Conservation (phyloP, 129 eudicot species). For the Lonicera japonica region DNA sequence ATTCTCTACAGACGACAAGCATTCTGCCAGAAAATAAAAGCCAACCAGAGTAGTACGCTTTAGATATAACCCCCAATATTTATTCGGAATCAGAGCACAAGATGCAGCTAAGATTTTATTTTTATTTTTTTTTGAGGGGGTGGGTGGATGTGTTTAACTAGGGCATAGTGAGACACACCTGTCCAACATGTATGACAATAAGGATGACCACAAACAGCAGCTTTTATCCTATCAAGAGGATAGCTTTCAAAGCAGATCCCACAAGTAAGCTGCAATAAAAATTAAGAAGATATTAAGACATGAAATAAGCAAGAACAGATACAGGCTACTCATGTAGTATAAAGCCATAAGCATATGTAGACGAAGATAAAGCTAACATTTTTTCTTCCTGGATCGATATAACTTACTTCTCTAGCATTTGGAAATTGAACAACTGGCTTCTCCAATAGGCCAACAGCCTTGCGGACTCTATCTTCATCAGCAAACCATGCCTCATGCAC, state of each 20-base stretch:
- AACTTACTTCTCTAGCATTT: slow-evolving; percentile 49
- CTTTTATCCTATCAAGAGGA: slow-evolving; percentile 31
- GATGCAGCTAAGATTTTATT: not conserved
- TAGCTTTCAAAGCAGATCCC: slow-evolving; percentile 81
- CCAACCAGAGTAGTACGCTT: too few relatives aligned
- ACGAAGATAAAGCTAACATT: not conserved
- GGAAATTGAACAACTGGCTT: slow-evolving; percentile 28
- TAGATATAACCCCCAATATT: too few relatives aligned
- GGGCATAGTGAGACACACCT: slow-evolving; percentile 38
- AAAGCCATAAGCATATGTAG: not conserved
- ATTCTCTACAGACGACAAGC: too few relatives aligned
- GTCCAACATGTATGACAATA: slow-evolving; percentile 80
- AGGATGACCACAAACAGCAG: slow-evolving; percentile 82
- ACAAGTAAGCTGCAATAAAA: slow-evolving; percentile 57
- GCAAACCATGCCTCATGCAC: slow-evolving; percentile 97
- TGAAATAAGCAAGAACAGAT: not conserved
- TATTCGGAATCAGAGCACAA: not conserved
- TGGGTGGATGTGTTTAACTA: not conserved
- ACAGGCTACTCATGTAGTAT: not conserved
- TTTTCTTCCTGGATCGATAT: not conserved
- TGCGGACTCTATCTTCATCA: slow-evolving; percentile 79
- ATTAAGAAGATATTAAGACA: not conserved
- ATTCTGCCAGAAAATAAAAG: too few relatives aligned
- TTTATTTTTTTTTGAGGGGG: too few relatives aligned
- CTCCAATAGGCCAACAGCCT: slow-evolving; percentile 71